These are phyloP conservation scores for Teratosphaeria zuluensis DNA, from an alignment of 2,329 filamentous ascomycete species.

Conservation along the genomic window DNA sequence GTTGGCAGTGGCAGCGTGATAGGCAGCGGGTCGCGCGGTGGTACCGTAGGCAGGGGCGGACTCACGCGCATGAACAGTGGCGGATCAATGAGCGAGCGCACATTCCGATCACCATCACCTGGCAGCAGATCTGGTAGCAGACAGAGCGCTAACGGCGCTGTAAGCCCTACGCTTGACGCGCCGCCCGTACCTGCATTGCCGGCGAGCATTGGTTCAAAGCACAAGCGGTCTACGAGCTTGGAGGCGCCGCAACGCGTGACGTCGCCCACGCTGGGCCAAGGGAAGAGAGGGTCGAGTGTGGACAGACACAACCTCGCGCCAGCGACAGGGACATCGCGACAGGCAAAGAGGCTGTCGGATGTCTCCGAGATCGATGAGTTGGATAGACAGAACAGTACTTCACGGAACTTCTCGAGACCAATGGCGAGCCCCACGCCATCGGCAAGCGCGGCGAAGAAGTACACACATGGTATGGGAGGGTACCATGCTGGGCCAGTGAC, in stretches of 20 bases:
- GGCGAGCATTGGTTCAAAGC: slow-evolving; percentile 13
- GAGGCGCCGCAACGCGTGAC: slow-evolving; percentile 40
- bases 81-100: slow-evolving; percentile 79
- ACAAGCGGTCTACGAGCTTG: slow-evolving; percentile 41
- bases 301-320: slow-evolving; percentile 14
- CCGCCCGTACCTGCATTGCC: slow-evolving; percentile 70
- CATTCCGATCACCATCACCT: slow-evolving; percentile 70
- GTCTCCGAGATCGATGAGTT: slow-evolving; percentile 29
- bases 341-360: slow-evolving; percentile 29
- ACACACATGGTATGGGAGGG: slow-evolving; percentile 27
- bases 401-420: slow-evolving; percentile 44
- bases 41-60: slow-evolving; percentile 28
- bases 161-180: slow-evolving; percentile 26
- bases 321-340: slow-evolving; percentile 7
- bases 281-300: slow-evolving; percentile 23
- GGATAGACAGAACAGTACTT: slow-evolving; percentile 30
- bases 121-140: slow-evolving; percentile 24
- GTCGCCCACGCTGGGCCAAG: slow-evolving; percentile 34
- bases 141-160: slow-evolving; percentile 20
- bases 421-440: slow-evolving; percentile 28
- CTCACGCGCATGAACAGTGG: slow-evolving; percentile 60
- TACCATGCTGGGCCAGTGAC: slow-evolving; percentile 48
- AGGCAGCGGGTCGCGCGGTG: slow-evolving; percentile 11
- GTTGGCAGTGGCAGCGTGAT: slow-evolving; percentile 40
- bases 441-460: slow-evolving; percentile 12